Evolutionary conservation across 1,139 yeast genomes (phyloP), one percentile per base, ranked within the genome.

Genomic region (Hemisphaericaspora xylofermentans): DNA sequence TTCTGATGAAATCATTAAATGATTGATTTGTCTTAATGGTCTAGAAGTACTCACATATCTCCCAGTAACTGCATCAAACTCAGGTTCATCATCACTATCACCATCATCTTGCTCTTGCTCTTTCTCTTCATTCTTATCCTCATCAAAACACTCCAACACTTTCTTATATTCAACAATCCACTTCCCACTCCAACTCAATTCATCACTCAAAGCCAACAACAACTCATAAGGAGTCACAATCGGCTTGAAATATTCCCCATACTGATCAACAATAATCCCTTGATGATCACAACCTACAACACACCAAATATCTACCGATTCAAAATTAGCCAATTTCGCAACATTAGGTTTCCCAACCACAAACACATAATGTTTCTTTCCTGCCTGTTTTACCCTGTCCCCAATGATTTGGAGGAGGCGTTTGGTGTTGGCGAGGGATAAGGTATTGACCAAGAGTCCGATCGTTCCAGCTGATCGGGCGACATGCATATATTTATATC

Each of bases 301-400:
- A 56, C 95, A 91, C 98, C 98, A 93, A 21, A 87, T 74, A 53
- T 93, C 98, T 14, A 93, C 78, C 16, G 82, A 82, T 49, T 91
- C 98, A 58, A 94, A 93, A 61, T 93, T 93, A 10, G 98, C 98
- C 41, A 93, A 70, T 56, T 93, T 93, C 31, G 98, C 96, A 4
- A 93, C 97, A 56, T 93, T 93, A n/a, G 98, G 98, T 59, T 94
- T 94, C 13, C 99, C 99, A 6, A 93, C 98, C 6, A 91, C 98
- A 66, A 93, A 89, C 54, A 88, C 76, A 57, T 93, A 93, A 51
- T 87, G 93, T 57, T 94, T 94, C 63, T 93, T 93, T 2, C 89
- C 96, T 0, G 94, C 89, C 4, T 70, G 73, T 39, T 73, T 76
- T 43, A 93, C 79, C 61, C 83, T 77, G 19, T 66, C 57, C 18